Base-by-base conservation (phyloP, 495 filamentous ascomycete species). In the Xylaria flabelliformis region DNA sequence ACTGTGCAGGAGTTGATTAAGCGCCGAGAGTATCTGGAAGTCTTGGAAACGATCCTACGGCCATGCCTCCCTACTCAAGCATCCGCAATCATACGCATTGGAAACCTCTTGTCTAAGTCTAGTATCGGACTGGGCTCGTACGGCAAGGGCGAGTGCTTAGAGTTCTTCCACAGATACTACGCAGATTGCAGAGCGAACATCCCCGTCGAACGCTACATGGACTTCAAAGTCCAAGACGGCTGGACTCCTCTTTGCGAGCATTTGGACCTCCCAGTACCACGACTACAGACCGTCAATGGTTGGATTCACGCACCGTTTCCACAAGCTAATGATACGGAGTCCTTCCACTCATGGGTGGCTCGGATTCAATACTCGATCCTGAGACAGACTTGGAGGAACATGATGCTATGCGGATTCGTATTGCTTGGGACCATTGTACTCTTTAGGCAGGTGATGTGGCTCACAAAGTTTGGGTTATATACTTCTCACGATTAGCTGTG, bases 191-290 rank as follows among this genome's bases (percentile, higher is more conserved):
- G 75, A 46, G 50, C 44, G 3, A 34, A 70, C 26, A 76, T 79
- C 5, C 67, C 70, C 1, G 36, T 42, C 24, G 74, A 77, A 51
- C 70, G 64, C n/a, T 48, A 89, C 55, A 82, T 90, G 41, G 88
- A 90, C 66, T 90, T 88, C 81, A 85, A 84, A 75, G 86, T 90
- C 67, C 83, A 84, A 72, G 85, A 90, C 51, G 89, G 89, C 67
- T 91, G 88, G 88, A 85, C 75, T 39, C 88, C 88, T 26, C 83
- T 91, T 24, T 90, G 88, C 82, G 84, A 89, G 74, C 90, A 90
- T 80, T 82, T 90, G 4, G 88, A 83, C 29, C 84, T 86, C 67
- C 82, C 84, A n/a, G 76, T 87, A 21, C 89, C 89, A 15, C 32
- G 12, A 39, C 41, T 46, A 4, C 9, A 39, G 34, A 59, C 65